Base-by-base conservation (phyloP, 2,329 filamentous ascomycete genomes). In the Ophiocordyceps camponoti-leonardi region DNA sequence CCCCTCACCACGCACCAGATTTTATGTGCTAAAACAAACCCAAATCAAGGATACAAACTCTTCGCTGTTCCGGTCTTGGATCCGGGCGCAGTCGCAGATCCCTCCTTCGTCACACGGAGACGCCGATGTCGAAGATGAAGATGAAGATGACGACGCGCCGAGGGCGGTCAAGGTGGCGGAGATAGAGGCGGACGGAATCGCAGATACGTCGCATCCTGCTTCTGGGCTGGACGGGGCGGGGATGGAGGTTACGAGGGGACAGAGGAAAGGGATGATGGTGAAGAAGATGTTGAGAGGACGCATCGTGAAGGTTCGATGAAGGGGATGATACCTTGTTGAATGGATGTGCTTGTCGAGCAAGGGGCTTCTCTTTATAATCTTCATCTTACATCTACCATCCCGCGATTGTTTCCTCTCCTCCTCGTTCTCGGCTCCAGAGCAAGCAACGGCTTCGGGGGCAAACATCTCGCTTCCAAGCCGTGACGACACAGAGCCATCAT, bases 61-160 rank as follows among this genome's bases (percentile, higher is more conserved):
- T 13, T 57, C 48, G 44, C 58, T 53, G 18, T 58, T 46, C 42
- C 56, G 54, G 39, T 61, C 52, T 26, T 51, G 40, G 37, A 58
- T 54, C 11, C 44, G 45, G 7, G 51, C 51, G 44, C 58, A 61
- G 47, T 61, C 58, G 41, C 58, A 61, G 19, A 47, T 39, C 11
- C 52, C 53, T 1, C 55, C 56, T 1, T 44, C 35, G 19, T 45
- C 47, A 45, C 58, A 58, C 22, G 44, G 19, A 5, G 23, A 19
- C 12, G 13, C 12, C 16, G 31, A 14, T 16, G 31, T 20, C 16
- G 40, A 12, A 6, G 19, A 11, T 12, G n/a, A 41, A 1, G 13
- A 33, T 13, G 20, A 4, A 31, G 30, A n/a, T 13, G 43, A 37
- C 19, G 43, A 44, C 30, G n/a, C n/a, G n/a, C n/a, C n/a, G n/a